These are phyloP conservation scores for Staphylotrichum tortipilum DNA, from an alignment of 495 filamentous ascomycete genomes.

Conservation along the genomic window DNA sequence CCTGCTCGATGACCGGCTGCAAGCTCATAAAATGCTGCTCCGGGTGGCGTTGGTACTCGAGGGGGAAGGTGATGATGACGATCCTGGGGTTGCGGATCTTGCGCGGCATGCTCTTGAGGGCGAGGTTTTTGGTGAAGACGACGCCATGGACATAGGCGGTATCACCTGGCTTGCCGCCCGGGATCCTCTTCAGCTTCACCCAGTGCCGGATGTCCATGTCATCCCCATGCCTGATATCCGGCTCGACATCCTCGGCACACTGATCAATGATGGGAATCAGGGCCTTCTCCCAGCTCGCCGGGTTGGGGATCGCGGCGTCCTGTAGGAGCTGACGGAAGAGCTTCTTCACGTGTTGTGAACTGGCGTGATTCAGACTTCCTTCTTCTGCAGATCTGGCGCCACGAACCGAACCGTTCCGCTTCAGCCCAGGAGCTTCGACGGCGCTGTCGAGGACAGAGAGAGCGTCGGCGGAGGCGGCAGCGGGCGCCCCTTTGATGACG, in stretches of 20 bases:
- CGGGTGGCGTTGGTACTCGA: slow-evolving; percentile 86
- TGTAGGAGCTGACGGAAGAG: slow-evolving; percentile 74
- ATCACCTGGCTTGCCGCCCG: slow-evolving; percentile 80
- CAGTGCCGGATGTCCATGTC: slow-evolving; percentile 99
- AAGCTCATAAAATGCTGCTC: slow-evolving; percentile 98
- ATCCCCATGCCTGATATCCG: slow-evolving; percentile 78
- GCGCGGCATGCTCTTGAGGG: slow-evolving; percentile 89
- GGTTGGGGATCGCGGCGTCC: slow-evolving; percentile 64
- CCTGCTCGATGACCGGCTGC: slow-evolving; percentile 92
- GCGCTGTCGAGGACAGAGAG: slow-evolving; percentile 30
- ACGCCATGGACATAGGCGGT: slow-evolving; percentile 92
- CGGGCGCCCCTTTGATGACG: slow-evolving; percentile 31
- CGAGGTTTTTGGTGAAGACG: slow-evolving; percentile 94
- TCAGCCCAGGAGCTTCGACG: slow-evolving; percentile 38
- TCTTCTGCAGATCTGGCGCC: slow-evolving; percentile 63
- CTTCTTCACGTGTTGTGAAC: slow-evolving; percentile 76
- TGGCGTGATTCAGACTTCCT: slow-evolving; percentile 78
- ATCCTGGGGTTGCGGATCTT: slow-evolving; percentile 78
- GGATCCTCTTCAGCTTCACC: slow-evolving; percentile 93
- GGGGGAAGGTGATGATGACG: slow-evolving; percentile 85
- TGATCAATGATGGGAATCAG: slow-evolving; percentile 85
- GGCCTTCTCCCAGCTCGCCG: slow-evolving; percentile 77
- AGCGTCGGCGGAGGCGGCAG: slow-evolving; percentile 35
- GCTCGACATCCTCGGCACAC: slow-evolving; percentile 90
- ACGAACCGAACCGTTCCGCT: slow-evolving; percentile 76